phyloP scores from a whole-genome alignment of 768 basidiomycete genomes.

The Podaxis carcinomalis region DNA sequence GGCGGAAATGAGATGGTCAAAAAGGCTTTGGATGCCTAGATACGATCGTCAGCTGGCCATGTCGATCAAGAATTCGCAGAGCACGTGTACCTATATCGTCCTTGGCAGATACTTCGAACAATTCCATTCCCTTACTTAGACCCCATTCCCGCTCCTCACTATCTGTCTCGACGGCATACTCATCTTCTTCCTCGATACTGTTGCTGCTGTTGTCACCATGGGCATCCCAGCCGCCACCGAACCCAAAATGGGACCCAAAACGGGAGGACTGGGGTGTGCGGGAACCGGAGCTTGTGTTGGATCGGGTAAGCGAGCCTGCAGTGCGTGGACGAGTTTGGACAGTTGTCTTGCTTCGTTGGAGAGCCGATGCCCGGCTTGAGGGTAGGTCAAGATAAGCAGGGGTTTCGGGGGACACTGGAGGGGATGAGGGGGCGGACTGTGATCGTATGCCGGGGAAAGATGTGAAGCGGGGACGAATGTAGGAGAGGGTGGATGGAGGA shows the following conservation, averaged over 20 bases:
- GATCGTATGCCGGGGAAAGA: constrained; percentile 67
- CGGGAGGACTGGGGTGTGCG: constrained; percentile 52
- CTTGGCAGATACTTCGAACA: constrained; percentile 91
- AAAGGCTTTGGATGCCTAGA: constrained; percentile 75
- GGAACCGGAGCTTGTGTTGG: constrained; percentile 43
- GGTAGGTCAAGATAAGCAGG: constrained; percentile 64
- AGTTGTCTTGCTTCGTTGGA: constrained; percentile 49
- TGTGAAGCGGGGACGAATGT: constrained; percentile 75
- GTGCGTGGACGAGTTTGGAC: constrained; percentile 42
- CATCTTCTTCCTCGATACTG: constrained; percentile 64
- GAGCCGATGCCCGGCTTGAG: constrained; percentile 45
- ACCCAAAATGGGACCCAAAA: constrained; percentile 54
- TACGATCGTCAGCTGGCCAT: constrained; percentile 5
- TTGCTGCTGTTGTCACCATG: constrained; percentile 58
- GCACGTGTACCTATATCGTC: constrained; percentile 67
- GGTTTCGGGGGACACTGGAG: constrained; percentile 49
- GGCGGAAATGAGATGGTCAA: constrained; percentile 72
- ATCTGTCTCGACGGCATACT: constrained; percentile 55
- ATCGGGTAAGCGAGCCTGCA: constrained; percentile 42
- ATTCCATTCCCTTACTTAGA: constrained; percentile 76
- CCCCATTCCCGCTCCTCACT: constrained; percentile 68
- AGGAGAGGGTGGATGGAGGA: constrained; percentile 57
- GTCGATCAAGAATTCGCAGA: constrained; percentile 13
- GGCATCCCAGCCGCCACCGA: constrained; percentile 51
- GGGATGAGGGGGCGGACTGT: constrained; percentile 43